Conservation (phyloP, 75 land plant species). For the Cunninghamia lanceolata region DNA sequence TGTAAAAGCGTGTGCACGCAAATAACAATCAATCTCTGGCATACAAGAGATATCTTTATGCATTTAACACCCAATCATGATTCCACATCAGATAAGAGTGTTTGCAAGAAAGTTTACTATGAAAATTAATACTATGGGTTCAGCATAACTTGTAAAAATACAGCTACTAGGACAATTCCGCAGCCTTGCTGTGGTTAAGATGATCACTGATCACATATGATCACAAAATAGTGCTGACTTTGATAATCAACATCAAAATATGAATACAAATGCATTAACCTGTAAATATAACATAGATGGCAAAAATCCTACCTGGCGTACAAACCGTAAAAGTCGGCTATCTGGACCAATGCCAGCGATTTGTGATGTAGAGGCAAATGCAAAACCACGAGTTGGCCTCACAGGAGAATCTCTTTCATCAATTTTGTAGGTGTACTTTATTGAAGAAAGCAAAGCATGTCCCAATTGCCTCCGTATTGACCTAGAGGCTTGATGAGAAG, state of each 20-base stretch:
- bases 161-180: not conserved
- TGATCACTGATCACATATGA: not conserved
- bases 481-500: slow-evolving; percentile 67
- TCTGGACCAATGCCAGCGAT: slow-evolving; percentile 85
- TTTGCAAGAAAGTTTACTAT: not conserved
- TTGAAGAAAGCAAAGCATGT: slow-evolving; percentile 73
- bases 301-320: slow-evolving; percentile 66
- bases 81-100: not conserved
- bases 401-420: slow-evolving; percentile 73
- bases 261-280: not conserved
- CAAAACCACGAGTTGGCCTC: slow-evolving; percentile 85
- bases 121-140: not conserved
- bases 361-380: slow-evolving; percentile 70
- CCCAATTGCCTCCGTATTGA: slow-evolving; percentile 83
- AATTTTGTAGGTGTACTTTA: slow-evolving; percentile 79
- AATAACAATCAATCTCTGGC: not conserved
- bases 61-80: not conserved
- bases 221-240: not conserved
- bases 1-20: not conserved
- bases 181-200: not conserved
- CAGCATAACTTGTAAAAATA: not conserved
- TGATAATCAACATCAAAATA: not conserved
- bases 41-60: not conserved
- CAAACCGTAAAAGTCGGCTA: slow-evolving; percentile 58
- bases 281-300: not conserved